Evolutionary conservation across 306 rosid genomes (phyloP).

Genomic region (Prunus salicina): DNA sequence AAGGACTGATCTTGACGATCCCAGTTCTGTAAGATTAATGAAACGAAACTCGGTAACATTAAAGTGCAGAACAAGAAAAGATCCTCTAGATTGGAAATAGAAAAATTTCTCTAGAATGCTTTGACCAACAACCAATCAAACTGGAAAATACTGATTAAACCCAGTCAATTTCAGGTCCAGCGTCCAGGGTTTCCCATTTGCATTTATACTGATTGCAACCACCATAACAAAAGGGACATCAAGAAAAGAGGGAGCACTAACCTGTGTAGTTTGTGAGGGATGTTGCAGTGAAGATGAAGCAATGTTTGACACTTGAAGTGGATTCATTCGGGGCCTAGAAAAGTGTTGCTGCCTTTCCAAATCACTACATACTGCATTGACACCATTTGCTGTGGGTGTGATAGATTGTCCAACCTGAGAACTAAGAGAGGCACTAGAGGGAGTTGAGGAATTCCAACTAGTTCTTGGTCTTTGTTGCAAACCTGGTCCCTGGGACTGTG

Average conservation of each 20-base stretch:
- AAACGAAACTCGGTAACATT: conserved; percentile 5
- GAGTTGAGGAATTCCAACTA: conserved; percentile 34
- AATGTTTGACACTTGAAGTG: conserved; percentile 42
- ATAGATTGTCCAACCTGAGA: conserved; percentile 42
- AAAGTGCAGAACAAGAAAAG: not conserved
- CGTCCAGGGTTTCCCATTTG: not conserved
- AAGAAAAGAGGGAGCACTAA: conserved; percentile 5
- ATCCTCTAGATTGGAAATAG: not conserved
- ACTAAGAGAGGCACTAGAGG: conserved; percentile 39
- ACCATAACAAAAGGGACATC: not conserved
- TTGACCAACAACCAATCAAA: not conserved
- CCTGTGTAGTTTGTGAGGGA: conserved; percentile 28
- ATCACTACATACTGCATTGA: conserved; percentile 40
- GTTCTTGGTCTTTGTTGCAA: conserved; percentile 46
- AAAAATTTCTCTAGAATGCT: not conserved
- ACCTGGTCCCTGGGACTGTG: conserved; percentile 39
- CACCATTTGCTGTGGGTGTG: conserved; percentile 30
- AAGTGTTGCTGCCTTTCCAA: conserved; percentile 61
- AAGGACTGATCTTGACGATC: conserved; percentile 31
- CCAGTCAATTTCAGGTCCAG: not conserved
- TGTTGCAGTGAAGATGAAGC: conserved; percentile 40
- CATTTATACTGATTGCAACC: not conserved
- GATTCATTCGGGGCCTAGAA: conserved; percentile 41
- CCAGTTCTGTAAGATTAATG: conserved; percentile 47
- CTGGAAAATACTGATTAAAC: not conserved